Conservation (phyloP, 1,139 yeast genomes). For the Suhomyces bribrorum region DNA sequence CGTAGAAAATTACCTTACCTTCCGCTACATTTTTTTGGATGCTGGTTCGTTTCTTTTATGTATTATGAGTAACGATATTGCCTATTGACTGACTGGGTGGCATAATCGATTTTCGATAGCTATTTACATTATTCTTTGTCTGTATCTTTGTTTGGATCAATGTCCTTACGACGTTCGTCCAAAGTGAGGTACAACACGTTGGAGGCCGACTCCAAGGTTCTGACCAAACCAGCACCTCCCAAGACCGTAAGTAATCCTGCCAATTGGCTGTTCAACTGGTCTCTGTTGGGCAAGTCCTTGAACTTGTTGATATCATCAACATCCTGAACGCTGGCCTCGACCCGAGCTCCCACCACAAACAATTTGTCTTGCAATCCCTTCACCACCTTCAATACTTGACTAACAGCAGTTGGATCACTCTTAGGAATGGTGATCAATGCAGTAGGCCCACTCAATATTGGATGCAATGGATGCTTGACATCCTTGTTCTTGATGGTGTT, state of each 20-base stretch:
- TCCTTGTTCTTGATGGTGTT: constrained; percentile 48
- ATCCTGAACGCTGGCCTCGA: constrained; percentile 62
- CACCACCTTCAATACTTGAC: constrained; percentile 59
- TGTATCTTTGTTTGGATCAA: constrained; percentile 30
- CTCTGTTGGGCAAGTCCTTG: constrained; percentile 72
- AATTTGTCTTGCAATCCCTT: constrained; percentile 70
- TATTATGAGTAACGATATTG: too few species aligned
- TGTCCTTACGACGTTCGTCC: constrained; percentile 57
- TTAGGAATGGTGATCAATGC: constrained; percentile 72
- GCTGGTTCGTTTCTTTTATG: too few species aligned
- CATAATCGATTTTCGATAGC: constrained; percentile 3
- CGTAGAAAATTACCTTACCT: too few species aligned
- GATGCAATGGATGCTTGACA: constrained; percentile 62
- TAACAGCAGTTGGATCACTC: constrained; percentile 70
- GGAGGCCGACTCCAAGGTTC: constrained; percentile 71
- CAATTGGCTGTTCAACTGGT: constrained; percentile 75
- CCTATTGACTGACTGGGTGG: too few species aligned
- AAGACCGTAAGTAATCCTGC: constrained; percentile 80
- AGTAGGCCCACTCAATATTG: constrained; percentile 80
- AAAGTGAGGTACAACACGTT: constrained; percentile 72
- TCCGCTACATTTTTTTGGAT: too few species aligned
- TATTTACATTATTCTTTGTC: constrained; percentile 9
- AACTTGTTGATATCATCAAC: constrained; percentile 57
- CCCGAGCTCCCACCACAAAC: constrained; percentile 80
- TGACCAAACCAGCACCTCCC: constrained; percentile 88